phyloP scores from a whole-genome alignment of 768 basidiomycete species.

The Cubamyces sp. region DNA sequence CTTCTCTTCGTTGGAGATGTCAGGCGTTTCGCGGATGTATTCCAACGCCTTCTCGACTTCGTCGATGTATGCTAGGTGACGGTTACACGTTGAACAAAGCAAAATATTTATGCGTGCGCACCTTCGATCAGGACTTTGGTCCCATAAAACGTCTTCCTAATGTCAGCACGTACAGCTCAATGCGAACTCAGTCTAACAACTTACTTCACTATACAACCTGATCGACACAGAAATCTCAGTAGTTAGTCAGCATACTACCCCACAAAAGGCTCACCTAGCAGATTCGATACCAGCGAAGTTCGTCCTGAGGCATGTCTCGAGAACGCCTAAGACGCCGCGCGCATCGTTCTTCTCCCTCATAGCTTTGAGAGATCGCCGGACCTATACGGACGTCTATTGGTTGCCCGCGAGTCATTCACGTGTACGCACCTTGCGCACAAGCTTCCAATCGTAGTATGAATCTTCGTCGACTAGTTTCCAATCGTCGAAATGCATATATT shows the following conservation, averaged over 20 bases:
- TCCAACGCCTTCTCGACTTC: constrained; percentile 79
- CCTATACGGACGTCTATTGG: constrained; percentile 41
- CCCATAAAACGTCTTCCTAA: constrained; percentile 79
- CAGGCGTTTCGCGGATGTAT: constrained; percentile 73
- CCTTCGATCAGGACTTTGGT: constrained; percentile 91
- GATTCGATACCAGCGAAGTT: constrained; percentile 96
- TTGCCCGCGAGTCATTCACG: background rate
- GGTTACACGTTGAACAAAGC: constrained; percentile 14
- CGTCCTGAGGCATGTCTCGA: constrained; percentile 87
- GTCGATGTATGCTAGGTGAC: constrained; percentile 65
- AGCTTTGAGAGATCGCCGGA: constrained; percentile 70
- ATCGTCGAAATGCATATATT: constrained; percentile 80
- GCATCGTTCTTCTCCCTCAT: constrained; percentile 80
- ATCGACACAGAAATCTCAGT: background rate
- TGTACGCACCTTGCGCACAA: constrained; percentile 72
- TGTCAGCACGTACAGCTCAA: constrained; percentile 2
- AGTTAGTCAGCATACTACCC: too few relatives aligned
- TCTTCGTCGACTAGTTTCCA: constrained; percentile 94
- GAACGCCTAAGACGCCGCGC: constrained; percentile 83
- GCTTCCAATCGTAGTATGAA: constrained; percentile 88
- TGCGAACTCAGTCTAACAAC: constrained; percentile 9
- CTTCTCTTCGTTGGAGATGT: constrained; percentile 86
- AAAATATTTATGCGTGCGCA: constrained; percentile 30
- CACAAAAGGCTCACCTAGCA: constrained; percentile 50
- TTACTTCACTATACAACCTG: constrained; percentile 87